Conservation (phyloP, 2,329 filamentous ascomycete genomes). For the Atkinsonella hypoxylon region DNA sequence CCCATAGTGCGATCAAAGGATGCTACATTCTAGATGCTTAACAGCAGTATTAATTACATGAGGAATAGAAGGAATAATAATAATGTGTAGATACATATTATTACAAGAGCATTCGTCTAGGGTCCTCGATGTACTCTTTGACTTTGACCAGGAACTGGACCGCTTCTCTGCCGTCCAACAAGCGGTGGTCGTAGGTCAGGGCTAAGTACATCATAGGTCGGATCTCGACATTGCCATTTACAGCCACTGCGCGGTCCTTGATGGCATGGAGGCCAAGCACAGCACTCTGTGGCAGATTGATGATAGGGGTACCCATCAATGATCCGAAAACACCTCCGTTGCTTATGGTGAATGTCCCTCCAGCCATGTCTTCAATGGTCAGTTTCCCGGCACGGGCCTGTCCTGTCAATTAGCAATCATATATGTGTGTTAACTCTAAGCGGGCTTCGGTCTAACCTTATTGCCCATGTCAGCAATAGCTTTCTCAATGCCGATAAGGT, state of each 20-base stretch:
- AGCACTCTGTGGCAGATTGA: conserved; percentile 89
- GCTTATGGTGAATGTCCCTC: conserved; percentile 95
- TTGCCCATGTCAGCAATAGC: conserved; percentile 87
- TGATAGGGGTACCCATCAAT: conserved; percentile 94
- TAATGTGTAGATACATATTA: background rate
- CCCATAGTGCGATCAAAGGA: too few relatives aligned
- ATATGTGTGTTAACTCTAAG: background rate
- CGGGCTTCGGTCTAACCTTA: conserved; percentile 48
- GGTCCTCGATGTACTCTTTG: conserved; percentile 96
- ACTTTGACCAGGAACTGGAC: conserved; percentile 94
- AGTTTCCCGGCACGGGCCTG: conserved; percentile 91
- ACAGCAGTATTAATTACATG: background rate
- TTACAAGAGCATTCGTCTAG: conserved; percentile 64
- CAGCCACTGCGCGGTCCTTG: conserved; percentile 80
- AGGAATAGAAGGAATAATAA: too few relatives aligned
- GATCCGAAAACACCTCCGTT: conserved; percentile 97
- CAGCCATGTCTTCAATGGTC: conserved; percentile 98
- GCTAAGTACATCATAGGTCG: conserved; percentile 99
- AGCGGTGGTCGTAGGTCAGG: conserved; percentile 91
- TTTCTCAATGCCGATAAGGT: conserved; percentile 81
- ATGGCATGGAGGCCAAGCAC: conserved; percentile 92
- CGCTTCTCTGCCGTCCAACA: conserved; percentile 88
- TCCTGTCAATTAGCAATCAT: background rate
- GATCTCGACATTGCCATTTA: conserved; percentile 91
- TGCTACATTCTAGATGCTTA: background rate